Evolutionary conservation across 2,329 filamentous ascomycete genomes (phyloP).

Genomic region (Fusarium robinianum): DNA sequence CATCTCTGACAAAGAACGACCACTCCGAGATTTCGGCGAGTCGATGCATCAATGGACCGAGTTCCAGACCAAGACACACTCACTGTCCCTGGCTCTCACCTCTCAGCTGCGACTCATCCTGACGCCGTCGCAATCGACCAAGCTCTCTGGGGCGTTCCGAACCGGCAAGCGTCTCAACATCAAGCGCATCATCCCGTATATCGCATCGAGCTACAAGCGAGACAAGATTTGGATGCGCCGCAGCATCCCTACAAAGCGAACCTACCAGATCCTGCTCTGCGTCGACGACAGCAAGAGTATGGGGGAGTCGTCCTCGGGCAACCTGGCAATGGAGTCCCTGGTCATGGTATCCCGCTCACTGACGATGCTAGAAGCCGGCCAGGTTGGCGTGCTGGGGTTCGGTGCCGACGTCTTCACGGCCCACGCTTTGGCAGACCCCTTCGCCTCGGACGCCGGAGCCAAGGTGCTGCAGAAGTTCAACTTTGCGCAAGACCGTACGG

Average conservation of each 20-base stretch:
- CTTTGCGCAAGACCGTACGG: constrained; percentile 84
- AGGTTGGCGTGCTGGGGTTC: constrained; percentile 90
- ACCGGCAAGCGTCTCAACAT: constrained; percentile 98
- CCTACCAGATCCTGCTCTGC: constrained; percentile 96
- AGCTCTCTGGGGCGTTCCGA: constrained; percentile 93
- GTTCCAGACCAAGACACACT: constrained; percentile 83
- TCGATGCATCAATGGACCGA: constrained; percentile 79
- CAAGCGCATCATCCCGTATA: constrained; percentile 99
- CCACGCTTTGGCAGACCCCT: constrained; percentile 82
- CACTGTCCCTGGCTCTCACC: constrained; percentile 84
- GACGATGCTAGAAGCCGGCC: constrained; percentile 90
- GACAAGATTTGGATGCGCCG: constrained; percentile 99
- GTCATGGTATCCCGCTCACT: constrained; percentile 88
- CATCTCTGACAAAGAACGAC: constrained; percentile 54
- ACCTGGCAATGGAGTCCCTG: constrained; percentile 89
- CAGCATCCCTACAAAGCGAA: constrained; percentile 86
- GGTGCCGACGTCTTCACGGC: constrained; percentile 82
- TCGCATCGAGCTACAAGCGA: constrained; percentile 95
- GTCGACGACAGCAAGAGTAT: constrained; percentile 96
- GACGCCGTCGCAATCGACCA: constrained; percentile 90
- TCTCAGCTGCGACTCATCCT: constrained; percentile 96
- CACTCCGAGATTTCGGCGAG: constrained; percentile 54
- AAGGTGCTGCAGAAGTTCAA: constrained; percentile 82
- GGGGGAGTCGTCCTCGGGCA: constrained; percentile 76
- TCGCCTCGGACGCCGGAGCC: constrained; percentile 76